These are phyloP conservation scores for Trifolium pratense DNA, from an alignment of 306 rosid genomes.

Conservation along the genomic window DNA sequence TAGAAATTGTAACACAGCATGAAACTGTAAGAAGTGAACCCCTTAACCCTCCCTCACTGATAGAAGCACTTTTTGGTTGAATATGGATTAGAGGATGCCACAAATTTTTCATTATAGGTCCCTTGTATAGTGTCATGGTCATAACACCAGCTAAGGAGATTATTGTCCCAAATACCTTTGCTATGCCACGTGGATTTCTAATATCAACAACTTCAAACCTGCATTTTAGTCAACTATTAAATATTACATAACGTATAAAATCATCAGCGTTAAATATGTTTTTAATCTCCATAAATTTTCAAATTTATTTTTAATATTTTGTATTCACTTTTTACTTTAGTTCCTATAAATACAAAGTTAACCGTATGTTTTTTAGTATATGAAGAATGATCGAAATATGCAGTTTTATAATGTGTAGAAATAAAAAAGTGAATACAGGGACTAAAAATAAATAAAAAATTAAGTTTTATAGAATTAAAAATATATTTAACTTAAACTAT, in stretches of 20 bases:
- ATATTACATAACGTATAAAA: background rate
- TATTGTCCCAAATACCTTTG: slow-evolving; percentile 71
- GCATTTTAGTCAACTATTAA: slow-evolving; percentile 15
- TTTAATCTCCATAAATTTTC: background rate
- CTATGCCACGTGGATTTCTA: slow-evolving; percentile 56
- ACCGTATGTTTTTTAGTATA: background rate
- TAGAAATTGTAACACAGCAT: slow-evolving; percentile 80
- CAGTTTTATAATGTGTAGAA: background rate
- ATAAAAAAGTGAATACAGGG: background rate
- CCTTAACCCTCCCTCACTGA: slow-evolving; percentile 66
- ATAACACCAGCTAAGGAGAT: slow-evolving; percentile 75
- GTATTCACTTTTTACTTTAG: background rate
- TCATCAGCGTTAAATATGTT: background rate
- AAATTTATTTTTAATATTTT: background rate
- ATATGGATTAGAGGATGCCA: slow-evolving; percentile 62
- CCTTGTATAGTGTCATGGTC: slow-evolving; percentile 84
- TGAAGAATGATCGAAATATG: background rate
- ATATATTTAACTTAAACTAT: background rate
- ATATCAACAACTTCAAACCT: slow-evolving; percentile 69
- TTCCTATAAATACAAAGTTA: background rate
- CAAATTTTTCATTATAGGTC: slow-evolving; percentile 59
- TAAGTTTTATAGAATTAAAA: background rate
- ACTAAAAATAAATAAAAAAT: background rate
- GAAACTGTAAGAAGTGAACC: slow-evolving; percentile 75
- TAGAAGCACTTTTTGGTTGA: slow-evolving; percentile 45